Base-by-base conservation (phyloP, 441 rosid genomes). In the Gossypium trilobum region DNA sequence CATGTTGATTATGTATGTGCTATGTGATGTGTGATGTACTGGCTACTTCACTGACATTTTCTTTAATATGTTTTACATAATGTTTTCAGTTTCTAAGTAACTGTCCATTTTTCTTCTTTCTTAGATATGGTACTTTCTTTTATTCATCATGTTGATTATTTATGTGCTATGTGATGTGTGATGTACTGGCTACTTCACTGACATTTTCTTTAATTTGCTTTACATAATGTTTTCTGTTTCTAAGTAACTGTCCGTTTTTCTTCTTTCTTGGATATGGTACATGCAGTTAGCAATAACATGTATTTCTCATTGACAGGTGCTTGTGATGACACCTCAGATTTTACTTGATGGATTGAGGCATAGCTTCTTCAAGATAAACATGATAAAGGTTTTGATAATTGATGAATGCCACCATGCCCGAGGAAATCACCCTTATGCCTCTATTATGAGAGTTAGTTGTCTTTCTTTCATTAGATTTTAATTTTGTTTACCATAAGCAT, bases 271-370 rank as follows among this genome's bases (percentile, higher is more conserved):
- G 11, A 52, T 58, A 60, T 36, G 17, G 70, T 65, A 23, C 31
- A 8, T 17, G 7, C 29, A 33, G 51, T 5, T 51, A 36, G 4
- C 27, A 19, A 25, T 71, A 50, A 62, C 27, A 44, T 56, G 27
- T 51, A 6, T 17, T 68, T 75, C 19, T 42, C 75, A 22, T 65
- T 44, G 72, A 54, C 80, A 94, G 97, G 96, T 95, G 65, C 88
- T 92, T 78, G 96, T 95, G 80, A 91, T 95, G 99, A 95, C 99
- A 9, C 99, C 95, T n/a, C 90, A 84, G 20, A 89, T 95, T 78
- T 81, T 95, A 78, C 95, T 95, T 2, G 11, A 50, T 74, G 84
- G 91, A 67, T 83, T 95, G 84, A 88, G 95, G 79, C 97, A 79
- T 66, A 74, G 87, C 81, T 83, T 85, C 78, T 79, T 95, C 74